phyloP scores from a whole-genome alignment of 2,329 filamentous ascomycete species.

The Botryotinia narcissicola region DNA sequence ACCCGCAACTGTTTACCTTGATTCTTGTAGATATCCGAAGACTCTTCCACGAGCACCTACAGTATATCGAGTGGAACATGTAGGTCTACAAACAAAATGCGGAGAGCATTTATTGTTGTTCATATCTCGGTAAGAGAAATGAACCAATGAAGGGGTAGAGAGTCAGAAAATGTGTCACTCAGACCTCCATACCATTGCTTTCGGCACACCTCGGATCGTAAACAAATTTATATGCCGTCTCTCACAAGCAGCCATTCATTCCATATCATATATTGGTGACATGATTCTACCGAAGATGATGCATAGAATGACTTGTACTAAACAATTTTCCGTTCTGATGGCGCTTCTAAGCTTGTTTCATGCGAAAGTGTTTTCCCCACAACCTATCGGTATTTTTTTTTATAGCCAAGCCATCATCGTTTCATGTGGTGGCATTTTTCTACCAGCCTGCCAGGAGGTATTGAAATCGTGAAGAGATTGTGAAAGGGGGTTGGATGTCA shows the following conservation, averaged over 20 bases:
- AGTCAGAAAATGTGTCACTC: background rate
- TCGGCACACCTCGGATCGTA: background rate
- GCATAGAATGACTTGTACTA: background rate
- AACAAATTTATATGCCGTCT: background rate
- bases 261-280: background rate
- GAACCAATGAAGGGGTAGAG: background rate
- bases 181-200: background rate
- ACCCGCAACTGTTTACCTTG: background rate
- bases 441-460: background rate
- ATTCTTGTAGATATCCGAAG: background rate
- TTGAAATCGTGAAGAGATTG: background rate
- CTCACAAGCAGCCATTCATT: background rate
- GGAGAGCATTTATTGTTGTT: background rate
- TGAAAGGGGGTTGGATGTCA: slow-evolving; percentile 1
- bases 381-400: background rate
- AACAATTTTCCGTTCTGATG: background rate
- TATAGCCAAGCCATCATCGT: slow-evolving; percentile 7
- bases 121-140: background rate
- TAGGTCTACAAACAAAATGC: background rate
- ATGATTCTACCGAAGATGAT: background rate
- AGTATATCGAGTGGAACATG: background rate
- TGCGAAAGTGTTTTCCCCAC: background rate
- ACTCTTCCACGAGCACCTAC: background rate
- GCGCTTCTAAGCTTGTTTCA: slow-evolving; percentile 15
- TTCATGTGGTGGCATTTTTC: slow-evolving; percentile 10